Conservation (phyloP, 2,329 filamentous ascomycete genomes). For the Hymenoscyphus occultus region DNA sequence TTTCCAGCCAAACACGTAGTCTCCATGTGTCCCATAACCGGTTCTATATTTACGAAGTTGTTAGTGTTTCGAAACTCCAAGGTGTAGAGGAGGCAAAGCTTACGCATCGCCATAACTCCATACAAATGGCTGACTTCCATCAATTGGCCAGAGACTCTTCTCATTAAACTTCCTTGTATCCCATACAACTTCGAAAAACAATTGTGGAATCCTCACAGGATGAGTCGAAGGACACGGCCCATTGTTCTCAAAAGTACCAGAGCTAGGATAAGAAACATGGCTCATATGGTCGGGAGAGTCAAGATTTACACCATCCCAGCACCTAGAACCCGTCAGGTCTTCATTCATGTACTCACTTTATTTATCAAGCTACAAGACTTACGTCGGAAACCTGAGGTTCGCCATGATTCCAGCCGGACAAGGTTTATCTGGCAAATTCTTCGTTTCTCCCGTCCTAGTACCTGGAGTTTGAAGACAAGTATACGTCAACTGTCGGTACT, state of each 20-base stretch:
- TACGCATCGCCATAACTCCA: conserved; percentile 44
- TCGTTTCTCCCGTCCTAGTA: conserved; percentile 41
- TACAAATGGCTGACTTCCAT: conserved; percentile 43
- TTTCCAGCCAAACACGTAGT: conserved; percentile 52
- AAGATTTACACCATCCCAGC: conserved; percentile 22
- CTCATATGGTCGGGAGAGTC: conserved; percentile 16
- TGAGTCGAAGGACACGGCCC: conserved; percentile 31
- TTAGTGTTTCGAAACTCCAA: background rate
- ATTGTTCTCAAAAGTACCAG: conserved; percentile 14
- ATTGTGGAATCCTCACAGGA: conserved; percentile 46
- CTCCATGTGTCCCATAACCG: conserved; percentile 47
- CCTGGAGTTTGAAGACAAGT: conserved; percentile 41
- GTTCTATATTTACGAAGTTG: conserved; percentile 24
- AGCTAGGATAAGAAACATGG: conserved; percentile 28
- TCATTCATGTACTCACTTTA: background rate
- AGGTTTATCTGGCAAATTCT: conserved; percentile 37
- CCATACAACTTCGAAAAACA: conserved; percentile 50
- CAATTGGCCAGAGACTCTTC: conserved; percentile 43
- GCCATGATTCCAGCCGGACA: conserved; percentile 45
- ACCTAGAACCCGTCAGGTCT: conserved; percentile 1
- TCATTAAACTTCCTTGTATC: conserved; percentile 42
- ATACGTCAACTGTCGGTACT: conserved; percentile 44
- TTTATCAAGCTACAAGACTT: conserved; percentile 38
- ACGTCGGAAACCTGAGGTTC: conserved; percentile 53
- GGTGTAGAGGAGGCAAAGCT: conserved; percentile 30